Base-by-base conservation (phyloP, 2,329 filamentous ascomycete genomes). In the Ophiocordyceps sinensis region DNA sequence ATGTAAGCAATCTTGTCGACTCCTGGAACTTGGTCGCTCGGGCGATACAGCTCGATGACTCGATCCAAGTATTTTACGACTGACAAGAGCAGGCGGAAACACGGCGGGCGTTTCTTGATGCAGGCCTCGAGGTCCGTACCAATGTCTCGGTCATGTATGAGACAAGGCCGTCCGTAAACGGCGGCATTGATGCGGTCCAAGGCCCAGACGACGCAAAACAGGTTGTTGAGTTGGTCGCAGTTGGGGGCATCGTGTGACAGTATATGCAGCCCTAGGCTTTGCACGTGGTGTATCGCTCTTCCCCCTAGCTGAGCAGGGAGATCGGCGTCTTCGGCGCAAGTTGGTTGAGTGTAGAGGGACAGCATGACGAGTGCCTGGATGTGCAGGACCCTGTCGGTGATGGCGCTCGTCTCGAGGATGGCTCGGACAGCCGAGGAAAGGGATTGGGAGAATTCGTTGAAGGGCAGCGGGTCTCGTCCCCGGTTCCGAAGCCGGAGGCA, bases 171-270 rank as follows among this genome's bases (percentile, higher is more conserved):
- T 6, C 75, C 76, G 43, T 77, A 72, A n/a, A 76, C 65, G 0
- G 75, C 70, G 1, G 73, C 67, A 38, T 73, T 73, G 36, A 80
- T 63, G 13, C 73, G 64, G 49, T 81, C 77, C 2, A 80, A 53
- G 0, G 74, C 74, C 74, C 74, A 79, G 0, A 77, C 60, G 7
- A 68, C 72, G 48, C 73, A 78, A 36, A 77, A 75, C 2, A 78
- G 49, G 3, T 62, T 66, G 41, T 70, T 66, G 3, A 66, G 56
- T 23, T 67, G 63, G 35, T 66, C 60, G 10, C 58, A 55, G 23
- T 62, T 61, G 0, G 60, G 55, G 19, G 50, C 61, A 38, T 64
- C 55, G 41, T 65, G 61, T 4, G 60, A 58, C 0, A 65, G 45
- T 0, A 79, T 61, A 41, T 79, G 75, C 15, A 77, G 51, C 1